These are phyloP conservation scores for Colletotrichum aenigma DNA, from an alignment of 2,329 filamentous ascomycete genomes.

Conservation along the genomic window DNA sequence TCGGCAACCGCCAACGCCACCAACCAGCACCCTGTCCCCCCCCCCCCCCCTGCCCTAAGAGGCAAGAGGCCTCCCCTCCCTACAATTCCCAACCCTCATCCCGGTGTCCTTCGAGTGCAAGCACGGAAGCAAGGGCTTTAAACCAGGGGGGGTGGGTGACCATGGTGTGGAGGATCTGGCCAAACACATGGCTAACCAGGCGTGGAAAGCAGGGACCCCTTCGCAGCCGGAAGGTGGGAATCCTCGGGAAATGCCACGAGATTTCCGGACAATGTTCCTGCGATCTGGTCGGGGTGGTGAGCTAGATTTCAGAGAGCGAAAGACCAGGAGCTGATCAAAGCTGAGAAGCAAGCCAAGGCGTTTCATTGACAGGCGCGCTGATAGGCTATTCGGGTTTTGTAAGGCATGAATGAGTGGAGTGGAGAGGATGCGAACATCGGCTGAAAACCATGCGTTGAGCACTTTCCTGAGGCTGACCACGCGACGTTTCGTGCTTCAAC, in stretches of 20 bases:
- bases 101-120: background rate
- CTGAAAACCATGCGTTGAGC: background rate
- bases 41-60: background rate
- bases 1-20: background rate
- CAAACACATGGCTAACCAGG: background rate
- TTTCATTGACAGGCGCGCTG: background rate
- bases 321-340: background rate
- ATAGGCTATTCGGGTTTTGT: background rate
- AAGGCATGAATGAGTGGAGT: background rate
- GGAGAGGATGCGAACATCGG: background rate
- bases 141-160: background rate
- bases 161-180: background rate
- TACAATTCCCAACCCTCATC: background rate
- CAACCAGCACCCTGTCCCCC: background rate
- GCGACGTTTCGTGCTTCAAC: constrained; percentile 15
- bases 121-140: background rate
- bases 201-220: background rate
- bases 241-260: background rate
- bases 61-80: background rate
- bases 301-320: background rate
- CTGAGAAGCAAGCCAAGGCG: background rate
- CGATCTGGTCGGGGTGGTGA: background rate
- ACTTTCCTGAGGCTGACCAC: background rate
- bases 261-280: background rate
- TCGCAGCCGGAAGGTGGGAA: background rate